These are phyloP conservation scores for Teunomyces panamensis DNA, from an alignment of 805 yeast genomes.

Conservation along the genomic window DNA sequence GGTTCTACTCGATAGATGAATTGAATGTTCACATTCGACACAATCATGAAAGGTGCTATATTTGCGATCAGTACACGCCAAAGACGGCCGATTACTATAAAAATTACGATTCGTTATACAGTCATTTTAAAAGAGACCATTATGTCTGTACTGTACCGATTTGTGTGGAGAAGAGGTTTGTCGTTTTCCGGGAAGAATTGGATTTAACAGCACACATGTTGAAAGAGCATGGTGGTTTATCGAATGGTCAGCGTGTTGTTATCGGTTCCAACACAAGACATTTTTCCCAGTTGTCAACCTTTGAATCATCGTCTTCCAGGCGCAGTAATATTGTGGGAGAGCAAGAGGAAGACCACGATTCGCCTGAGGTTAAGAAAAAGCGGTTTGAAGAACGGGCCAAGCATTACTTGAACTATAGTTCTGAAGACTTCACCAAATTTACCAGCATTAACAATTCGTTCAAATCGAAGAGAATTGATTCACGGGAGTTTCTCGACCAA, in stretches of 20 bases:
- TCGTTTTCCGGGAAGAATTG: conserved; percentile 82
- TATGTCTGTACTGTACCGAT: conserved; percentile 70
- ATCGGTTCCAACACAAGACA: conserved; percentile 36
- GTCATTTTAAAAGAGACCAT: conserved; percentile 74
- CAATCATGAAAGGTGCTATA: conserved; percentile 82
- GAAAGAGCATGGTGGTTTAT: conserved; percentile 67
- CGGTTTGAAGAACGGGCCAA: conserved; percentile 84
- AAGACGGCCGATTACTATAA: conserved; percentile 60
- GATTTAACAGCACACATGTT: conserved; percentile 88
- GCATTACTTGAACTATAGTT: conserved; percentile 63
- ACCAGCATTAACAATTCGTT: conserved; percentile 46
- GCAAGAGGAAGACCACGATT: conserved; percentile 32
- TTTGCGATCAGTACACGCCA: conserved; percentile 76
- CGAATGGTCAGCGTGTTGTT: conserved; percentile 42
- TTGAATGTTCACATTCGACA: conserved; percentile 77
- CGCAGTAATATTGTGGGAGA: conserved; percentile 14
- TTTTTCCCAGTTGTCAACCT: conserved; percentile 64
- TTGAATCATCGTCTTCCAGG: conserved; percentile 25
- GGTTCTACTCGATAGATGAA: conserved; percentile 90
- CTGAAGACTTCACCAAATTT: conserved; percentile 47
- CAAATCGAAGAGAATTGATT: conserved; percentile 44
- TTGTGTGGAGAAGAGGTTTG: conserved; percentile 87
- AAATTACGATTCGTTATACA: conserved; percentile 69
- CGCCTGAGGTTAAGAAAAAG: conserved; percentile 48
- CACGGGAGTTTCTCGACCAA: conserved; percentile 43